Percentiles rank a stretch among this genome's conserved stretches.
Conservation (phyloP, 768 basidiomycete species). For the Steccherinum ochraceum region DNA sequence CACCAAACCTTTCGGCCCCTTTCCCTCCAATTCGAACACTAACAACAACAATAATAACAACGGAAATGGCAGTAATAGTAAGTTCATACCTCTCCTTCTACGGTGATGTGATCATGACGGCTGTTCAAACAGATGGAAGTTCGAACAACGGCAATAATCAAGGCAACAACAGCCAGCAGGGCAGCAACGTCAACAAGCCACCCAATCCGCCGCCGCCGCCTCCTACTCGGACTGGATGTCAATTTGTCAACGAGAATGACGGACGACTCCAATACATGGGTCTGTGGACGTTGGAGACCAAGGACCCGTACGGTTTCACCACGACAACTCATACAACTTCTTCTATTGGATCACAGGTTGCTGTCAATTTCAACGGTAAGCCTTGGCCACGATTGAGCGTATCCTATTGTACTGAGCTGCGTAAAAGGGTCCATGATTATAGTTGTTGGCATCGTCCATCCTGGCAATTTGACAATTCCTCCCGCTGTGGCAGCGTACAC, state of each 20-base stretch:
- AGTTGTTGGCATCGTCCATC: slow-evolving; percentile 39
- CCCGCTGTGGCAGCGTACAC: slow-evolving; percentile 37
- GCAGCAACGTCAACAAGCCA: not conserved
- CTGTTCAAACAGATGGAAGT: not conserved
- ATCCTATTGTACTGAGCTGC: not conserved
- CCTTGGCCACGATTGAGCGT: not conserved
- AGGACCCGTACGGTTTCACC: slow-evolving; percentile 7
- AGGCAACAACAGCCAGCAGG: not conserved
- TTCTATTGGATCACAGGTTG: slow-evolving; percentile 6
- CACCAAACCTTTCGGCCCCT: too few relatives aligned
- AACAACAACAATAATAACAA: slow-evolving; percentile 2
- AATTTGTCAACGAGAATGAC: slow-evolving; percentile 12
- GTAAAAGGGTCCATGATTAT: slow-evolving; percentile 38
- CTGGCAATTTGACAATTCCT: slow-evolving; percentile 26
- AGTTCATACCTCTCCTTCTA: not conserved
- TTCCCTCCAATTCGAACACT: not conserved
- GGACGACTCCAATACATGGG: slow-evolving; percentile 12
- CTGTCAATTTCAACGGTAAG: slow-evolving; percentile 12
- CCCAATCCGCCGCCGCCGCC: not conserved
- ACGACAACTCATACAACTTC: slow-evolving; percentile 11
- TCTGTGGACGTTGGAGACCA: slow-evolving; percentile 10
- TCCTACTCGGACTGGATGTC: slow-evolving; percentile 1
- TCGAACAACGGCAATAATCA: not conserved
- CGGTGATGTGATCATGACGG: not conserved
- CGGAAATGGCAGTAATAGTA: not conserved